Evolutionary conservation across 2,329 filamentous ascomycete species (phyloP), one percentile per base, ranked within the genome.

Genomic region (Scytalidium lignicola): DNA sequence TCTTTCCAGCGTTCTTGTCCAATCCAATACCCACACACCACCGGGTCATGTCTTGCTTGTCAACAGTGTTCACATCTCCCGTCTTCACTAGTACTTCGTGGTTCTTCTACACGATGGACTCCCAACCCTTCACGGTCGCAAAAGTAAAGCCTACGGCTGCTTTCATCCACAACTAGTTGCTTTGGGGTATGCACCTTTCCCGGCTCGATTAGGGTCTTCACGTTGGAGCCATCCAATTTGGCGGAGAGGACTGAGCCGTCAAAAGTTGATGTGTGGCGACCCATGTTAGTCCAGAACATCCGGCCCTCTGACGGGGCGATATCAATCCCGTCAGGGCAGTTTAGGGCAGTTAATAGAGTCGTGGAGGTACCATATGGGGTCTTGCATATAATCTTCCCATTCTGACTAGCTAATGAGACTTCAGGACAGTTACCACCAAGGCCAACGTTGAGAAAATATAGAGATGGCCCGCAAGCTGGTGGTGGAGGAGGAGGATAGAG

Each of bases 1-100:
- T 67, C 41, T 72, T 69, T n/a, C 70, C 69, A 1, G 64, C 62
- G 0, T 61, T 51, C 0, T 64, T 63, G 2, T 72, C 70, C 0
- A 83, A 66, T 0, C 74, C 62, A 29, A 84, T 69, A 1, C 80
- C 80, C 8, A 83, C 79, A 48, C 76, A 80, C 77, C 77, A 80
- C 3, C 67, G 61, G 8, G 43, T 23, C 26, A 58, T 48, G 45
- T 61, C 49, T 1, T 18, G 28, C 7, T 28, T 26, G 32, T 56
- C 44, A 7, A 48, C 44, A 13, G 43, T 17, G 8, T 51, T 45
- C 5, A 42, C n/a, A 43, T 56, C 51, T 4, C 58, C 59, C 10
- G 45, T 57, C 37, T 56, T 44, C 2, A 66, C 51, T 7, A 69
- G 61, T 0, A 48, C 52, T 51, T 74, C 70, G 2, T 70, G 55